These are phyloP conservation scores for Rhododendron molle DNA, from an alignment of 148 eudicot species.

Conservation along the genomic window DNA sequence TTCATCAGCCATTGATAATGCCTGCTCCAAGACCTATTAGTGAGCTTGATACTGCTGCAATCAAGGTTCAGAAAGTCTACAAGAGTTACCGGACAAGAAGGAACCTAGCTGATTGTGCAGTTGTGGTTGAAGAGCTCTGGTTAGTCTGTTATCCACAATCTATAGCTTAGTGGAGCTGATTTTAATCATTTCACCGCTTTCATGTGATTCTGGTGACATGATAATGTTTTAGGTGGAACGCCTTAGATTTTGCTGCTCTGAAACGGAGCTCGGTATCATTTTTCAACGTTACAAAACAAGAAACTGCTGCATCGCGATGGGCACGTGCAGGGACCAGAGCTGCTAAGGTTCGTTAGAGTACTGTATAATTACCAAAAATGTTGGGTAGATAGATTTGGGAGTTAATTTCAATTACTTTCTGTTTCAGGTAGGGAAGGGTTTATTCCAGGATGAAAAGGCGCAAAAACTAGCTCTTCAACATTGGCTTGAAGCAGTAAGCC, in stretches of 20 bases:
- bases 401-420: not conserved
- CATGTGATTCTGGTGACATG: not conserved
- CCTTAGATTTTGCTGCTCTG: conserved; percentile 32
- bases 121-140: conserved; percentile 33
- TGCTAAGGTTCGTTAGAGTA: conserved; percentile 22
- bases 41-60: conserved; percentile 33
- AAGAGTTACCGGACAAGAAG: conserved; percentile 32
- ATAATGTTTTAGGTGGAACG: conserved; percentile 28
- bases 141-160: conserved; percentile 3
- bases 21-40: conserved; percentile 20
- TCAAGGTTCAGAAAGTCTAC: conserved; percentile 26
- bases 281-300: conserved; percentile 13
- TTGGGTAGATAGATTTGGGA: not conserved
- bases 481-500: conserved; percentile 36
- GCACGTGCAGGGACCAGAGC: conserved; percentile 27
- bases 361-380: not conserved
- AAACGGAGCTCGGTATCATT: conserved; percentile 22
- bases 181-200: not conserved
- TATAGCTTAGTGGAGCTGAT: not conserved
- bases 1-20: conserved; percentile 1
- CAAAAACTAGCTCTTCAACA: conserved; percentile 28
- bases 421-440: conserved; percentile 32
- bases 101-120: conserved; percentile 36
- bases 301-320: conserved; percentile 28
- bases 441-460: conserved; percentile 29